Evolutionary conservation across 192 early-diverging fungal species (phyloP), one percentile per base, ranked within the genome.

Genomic region (Fimicolochytrium jonesii): DNA sequence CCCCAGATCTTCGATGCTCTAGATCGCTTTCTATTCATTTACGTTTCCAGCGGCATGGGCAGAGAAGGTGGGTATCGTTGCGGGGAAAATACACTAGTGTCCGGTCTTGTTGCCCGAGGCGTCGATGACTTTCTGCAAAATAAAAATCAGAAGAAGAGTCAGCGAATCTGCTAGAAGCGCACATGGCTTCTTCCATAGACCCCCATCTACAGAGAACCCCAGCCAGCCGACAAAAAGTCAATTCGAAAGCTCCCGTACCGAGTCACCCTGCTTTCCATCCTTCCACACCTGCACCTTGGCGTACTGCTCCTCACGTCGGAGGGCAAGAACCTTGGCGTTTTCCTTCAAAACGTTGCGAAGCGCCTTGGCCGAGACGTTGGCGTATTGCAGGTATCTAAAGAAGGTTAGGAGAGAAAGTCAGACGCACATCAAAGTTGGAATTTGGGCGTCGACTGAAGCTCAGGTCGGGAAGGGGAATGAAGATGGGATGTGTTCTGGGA

Each of bases 341-440:
- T 82, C 85, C 83, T 90, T 91, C 66, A 94, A 76, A n/a, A 87
- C 77, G 78, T 86, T 87, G 65, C 92, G 87, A 56, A 92, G 81
- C 56, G 88, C 85, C 43, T 78, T 75, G 56, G 92, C 88, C 67
- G 86, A 82, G 67, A 92, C 82, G 76, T 90, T 87, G 61, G 84
- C 75, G 77, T 89, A 91, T 72, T 90, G 85, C 61, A 94, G 77
- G 79, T 94, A 94, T 68, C 92, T 92, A 59, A 57, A 33, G 42
- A 7, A 22, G 46, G 11, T 7, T 7, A 47, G 22, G 46, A 22
- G n/a, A n/a, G n/a, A n/a, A n/a, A n/a, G n/a, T n/a, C n/a, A n/a
- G n/a, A n/a, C n/a, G n/a, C n/a, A n/a, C n/a, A n/a, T n/a, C n/a
- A n/a, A n/a, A n/a, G n/a, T n/a, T n/a, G n/a, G n/a, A n/a, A n/a